Evolutionary conservation across 2,329 filamentous ascomycete genomes (phyloP).

Genomic region (Epichloe baconii): DNA sequence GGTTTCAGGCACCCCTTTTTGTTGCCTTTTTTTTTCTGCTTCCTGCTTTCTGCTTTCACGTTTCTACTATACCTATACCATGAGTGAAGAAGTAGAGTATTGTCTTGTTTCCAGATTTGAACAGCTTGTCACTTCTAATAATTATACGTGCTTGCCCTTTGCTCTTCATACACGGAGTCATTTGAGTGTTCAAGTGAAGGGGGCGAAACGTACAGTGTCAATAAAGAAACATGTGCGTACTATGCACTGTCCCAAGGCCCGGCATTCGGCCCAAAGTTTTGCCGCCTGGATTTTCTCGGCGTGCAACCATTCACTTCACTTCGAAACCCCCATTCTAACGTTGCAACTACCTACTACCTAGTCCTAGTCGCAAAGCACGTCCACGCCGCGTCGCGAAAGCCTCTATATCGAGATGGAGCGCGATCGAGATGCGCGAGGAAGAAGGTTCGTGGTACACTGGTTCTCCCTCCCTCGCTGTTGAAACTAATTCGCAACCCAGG

Average conservation of each 20-base stretch:
- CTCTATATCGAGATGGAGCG: conserved; percentile 18
- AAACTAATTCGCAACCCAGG: conserved; percentile 20
- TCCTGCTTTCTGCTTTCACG: not conserved
- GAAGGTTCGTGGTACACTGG: conserved; percentile 16
- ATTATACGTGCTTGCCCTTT: no score
- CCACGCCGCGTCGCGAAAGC: not conserved
- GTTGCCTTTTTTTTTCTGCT: no score
- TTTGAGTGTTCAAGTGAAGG: no score
- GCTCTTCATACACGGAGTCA: no score
- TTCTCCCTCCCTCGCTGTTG: not conserved
- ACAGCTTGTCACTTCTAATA: not conserved
- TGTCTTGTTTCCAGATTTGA: no score
- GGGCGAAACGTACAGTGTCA: not conserved
- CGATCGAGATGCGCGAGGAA: conserved; percentile 21
- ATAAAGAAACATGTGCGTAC: not conserved
- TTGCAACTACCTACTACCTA: not conserved
- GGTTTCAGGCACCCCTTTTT: not conserved
- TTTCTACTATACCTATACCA: not conserved
- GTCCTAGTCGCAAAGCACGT: not conserved
- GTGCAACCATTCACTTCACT: no score
- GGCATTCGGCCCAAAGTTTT: not conserved
- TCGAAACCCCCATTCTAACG: not conserved
- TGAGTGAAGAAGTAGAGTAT: not conserved
- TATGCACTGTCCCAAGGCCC: not conserved
- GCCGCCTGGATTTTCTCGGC: not conserved